Base-by-base conservation (phyloP, 192 early-diverging fungal genomes). In the Kappamyces sp. region DNA sequence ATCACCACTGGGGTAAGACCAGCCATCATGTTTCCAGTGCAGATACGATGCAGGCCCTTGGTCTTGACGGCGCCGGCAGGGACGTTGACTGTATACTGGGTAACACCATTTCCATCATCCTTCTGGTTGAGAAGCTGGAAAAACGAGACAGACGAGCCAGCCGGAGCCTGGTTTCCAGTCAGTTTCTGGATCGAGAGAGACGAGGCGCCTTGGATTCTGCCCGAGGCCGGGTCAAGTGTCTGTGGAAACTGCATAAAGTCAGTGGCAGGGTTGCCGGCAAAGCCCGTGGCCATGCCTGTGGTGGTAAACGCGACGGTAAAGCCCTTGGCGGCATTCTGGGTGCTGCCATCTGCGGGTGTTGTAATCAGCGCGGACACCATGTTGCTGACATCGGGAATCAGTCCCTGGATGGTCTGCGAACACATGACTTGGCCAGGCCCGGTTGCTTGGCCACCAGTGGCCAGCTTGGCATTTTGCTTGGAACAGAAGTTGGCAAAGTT, bases 141-240 rank as follows among this genome's bases (percentile, higher is more conserved):
- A 46, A 66, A 66, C 8, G 41, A 36, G 30, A 51, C 22, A 7
- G 22, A 34, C 2, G 22, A 31, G 14, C 70, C 38, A 54, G 65
- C 61, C 1, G 66, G 62, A 9, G 70, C 62, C 30, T 30, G 1
- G 9, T 61, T 58, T 3, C 52, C 52, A 22, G 49, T 45, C 15
- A 55, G 45, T 31, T 14, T 4, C 52, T 76, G 74, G 37, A 74
- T 55, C 31, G 67, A 68, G 47, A 75, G 52, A 55, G 73, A 70
- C 5, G 59, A 45, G 65, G 68, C 64, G 40, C 74, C 74, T 47
- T 67, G 52, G 47, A 74, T 71, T 3, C 22, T 66, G 51, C 74
- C 74, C 36, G 36, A 38, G n/a, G 63, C 36, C 46, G 40, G n/a
- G 63, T 67, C 49, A 11, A 73, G 63, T 22, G 72, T 70, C 54